A percentile compares a stretch with the other conserved stretches of the same genome.
These are phyloP conservation scores for Agaricus blazei DNA, from an alignment of 768 basidiomycete genomes.

Conservation along the genomic window DNA sequence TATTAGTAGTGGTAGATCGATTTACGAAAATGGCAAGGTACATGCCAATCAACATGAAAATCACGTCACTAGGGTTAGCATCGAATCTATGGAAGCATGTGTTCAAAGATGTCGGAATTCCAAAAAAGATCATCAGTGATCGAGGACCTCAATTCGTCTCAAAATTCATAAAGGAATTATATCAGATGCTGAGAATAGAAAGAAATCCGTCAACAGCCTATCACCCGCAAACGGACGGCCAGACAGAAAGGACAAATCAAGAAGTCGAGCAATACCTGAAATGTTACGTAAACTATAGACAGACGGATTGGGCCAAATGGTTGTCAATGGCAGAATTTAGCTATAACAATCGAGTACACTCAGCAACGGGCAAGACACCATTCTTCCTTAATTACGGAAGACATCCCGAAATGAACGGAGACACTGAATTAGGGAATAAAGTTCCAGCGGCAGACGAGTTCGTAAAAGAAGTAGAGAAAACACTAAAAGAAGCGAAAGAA, in stretches of 20 bases:
- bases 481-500: no score
- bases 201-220: constrained; percentile 23
- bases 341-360: neutral
- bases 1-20: no score
- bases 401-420: neutral
- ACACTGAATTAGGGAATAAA: no score
- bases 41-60: no score
- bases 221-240: no score
- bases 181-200: neutral
- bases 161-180: neutral
- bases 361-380: neutral
- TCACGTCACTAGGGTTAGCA: no score
- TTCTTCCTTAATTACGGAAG: neutral
- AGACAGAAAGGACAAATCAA: constrained; percentile 16
- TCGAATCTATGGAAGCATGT: no score
- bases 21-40: no score
- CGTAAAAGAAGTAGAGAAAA: no score
- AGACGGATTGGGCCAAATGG: neutral
- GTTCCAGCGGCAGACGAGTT: no score
- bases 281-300: constrained; percentile 12
- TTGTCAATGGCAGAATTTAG: neutral
- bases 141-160: constrained; percentile 13
- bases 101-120: constrained; percentile 3
- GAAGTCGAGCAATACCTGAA: constrained; percentile 18
- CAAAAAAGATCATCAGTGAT: constrained; percentile 13